Evolutionary conservation across 2,329 filamentous ascomycete genomes (phyloP), one percentile per base, ranked within the genome.

Genomic region (Lecanicillium sp.): DNA sequence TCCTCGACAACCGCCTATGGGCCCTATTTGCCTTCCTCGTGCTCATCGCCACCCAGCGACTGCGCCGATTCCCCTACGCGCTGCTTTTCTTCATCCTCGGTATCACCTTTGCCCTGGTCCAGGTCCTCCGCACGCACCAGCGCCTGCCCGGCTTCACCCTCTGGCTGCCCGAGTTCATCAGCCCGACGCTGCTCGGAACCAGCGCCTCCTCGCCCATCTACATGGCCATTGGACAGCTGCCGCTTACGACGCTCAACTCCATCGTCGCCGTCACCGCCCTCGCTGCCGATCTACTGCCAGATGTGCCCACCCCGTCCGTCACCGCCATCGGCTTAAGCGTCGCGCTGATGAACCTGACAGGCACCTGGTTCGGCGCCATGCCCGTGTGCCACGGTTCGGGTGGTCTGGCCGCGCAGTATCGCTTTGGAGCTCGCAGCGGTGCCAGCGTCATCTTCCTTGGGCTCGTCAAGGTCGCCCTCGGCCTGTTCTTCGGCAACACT

Each of bases 331-430:
- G 90, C 1, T 63, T 90, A 51, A 95, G 88, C 47, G 87, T 97
- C 4, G 83, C 84, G 0, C 59, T 73, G 2, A 94, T 95, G 80
- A 97, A 97, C 62, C 70, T 96, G 3, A 64, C 86, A 1, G 86
- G 86, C 14, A 90, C 87, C 58, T 95, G 88, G 87, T 94, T 95
- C 58, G 90, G 90, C 40, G 86, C 86, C 5, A 97, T 96, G 93
- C 93, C 91, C 3, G 83, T 93, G 4, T 97, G 93, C 61, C 93
- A 97, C 62, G 91, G 91, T 5, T 89, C 89, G 1, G 91, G 91
- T 2, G 91, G 91, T 0, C 72, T 97, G 0, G 93, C 93, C 5
- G 93, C 86, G 0, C 91, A 97, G 63, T 88, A 89, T 63, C 82
- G 89, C 4, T 97, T 97, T 56, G 91, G 91, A 1, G 90, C 91